Conservation (phyloP, 495 filamentous ascomycete genomes). For the Hypoxylon intermedium region DNA sequence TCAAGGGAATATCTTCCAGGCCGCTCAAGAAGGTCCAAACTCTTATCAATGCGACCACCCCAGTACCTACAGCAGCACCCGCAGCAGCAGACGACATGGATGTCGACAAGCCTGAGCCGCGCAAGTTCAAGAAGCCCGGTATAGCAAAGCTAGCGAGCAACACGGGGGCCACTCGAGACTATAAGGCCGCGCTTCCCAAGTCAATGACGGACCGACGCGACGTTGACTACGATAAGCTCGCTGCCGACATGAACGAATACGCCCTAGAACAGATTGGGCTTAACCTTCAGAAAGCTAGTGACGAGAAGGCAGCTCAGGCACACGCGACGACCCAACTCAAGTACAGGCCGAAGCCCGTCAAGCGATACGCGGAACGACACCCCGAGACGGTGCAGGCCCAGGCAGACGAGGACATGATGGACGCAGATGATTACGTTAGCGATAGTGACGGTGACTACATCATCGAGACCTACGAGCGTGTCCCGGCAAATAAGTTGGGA, state of each 20-base stretch:
- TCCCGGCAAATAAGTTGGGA: slow-evolving; percentile 55
- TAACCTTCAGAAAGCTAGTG: slow-evolving; percentile 48
- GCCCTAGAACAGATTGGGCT: slow-evolving; percentile 57
- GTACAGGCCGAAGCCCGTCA: slow-evolving; percentile 56
- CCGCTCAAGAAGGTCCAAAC: slow-evolving; percentile 27
- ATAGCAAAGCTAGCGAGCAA: slow-evolving; percentile 25
- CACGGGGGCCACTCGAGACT: slow-evolving; percentile 23
- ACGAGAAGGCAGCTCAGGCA: slow-evolving; percentile 37
- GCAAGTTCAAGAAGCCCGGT: slow-evolving; percentile 42
- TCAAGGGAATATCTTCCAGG: slow-evolving; percentile 42
- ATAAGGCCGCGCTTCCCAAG: slow-evolving; percentile 48
- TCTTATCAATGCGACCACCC: slow-evolving; percentile 9
- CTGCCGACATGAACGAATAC: slow-evolving; percentile 57
- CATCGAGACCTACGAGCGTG: slow-evolving; percentile 60
- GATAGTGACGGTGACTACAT: slow-evolving; percentile 58
- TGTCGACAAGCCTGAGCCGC: slow-evolving; percentile 28
- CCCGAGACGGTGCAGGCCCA: slow-evolving; percentile 41
- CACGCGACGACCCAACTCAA: slow-evolving; percentile 26
- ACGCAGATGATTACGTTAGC: slow-evolving; percentile 41
- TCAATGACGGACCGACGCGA: slow-evolving; percentile 50
- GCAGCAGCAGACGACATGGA: slow-evolving; percentile 21
- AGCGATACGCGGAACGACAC: slow-evolving; percentile 58
- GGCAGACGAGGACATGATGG: slow-evolving; percentile 38
- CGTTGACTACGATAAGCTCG: slow-evolving; percentile 53
- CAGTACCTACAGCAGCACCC: background rate